phyloP scores from a whole-genome alignment of 2,329 filamentous ascomycete species.

The Daldinia sp. region DNA sequence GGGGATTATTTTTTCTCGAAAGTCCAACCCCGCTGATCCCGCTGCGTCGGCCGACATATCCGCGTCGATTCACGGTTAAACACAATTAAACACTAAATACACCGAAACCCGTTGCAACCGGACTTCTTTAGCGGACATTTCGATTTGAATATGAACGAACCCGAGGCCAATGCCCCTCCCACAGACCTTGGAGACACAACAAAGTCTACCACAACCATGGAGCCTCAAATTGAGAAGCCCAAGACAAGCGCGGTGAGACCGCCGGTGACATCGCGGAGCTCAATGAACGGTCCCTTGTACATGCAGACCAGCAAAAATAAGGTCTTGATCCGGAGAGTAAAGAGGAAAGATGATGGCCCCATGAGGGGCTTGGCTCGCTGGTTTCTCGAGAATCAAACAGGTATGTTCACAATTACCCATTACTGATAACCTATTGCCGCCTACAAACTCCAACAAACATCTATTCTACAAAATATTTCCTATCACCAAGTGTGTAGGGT shows the following conservation, averaged over 20 bases:
- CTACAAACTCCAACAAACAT: neutral
- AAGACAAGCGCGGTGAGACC: slow-evolving; percentile 43
- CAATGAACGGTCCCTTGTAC: slow-evolving; percentile 66
- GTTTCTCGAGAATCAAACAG: slow-evolving; percentile 82
- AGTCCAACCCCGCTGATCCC: slow-evolving; percentile 10
- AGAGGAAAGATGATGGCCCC: slow-evolving; percentile 68
- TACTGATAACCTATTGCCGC: too few relatives aligned
- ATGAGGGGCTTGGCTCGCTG: slow-evolving; percentile 69
- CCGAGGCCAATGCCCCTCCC: slow-evolving; percentile 26
- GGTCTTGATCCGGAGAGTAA: slow-evolving; percentile 64
- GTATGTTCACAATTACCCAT: slow-evolving; percentile 61
- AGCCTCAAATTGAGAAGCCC: slow-evolving; percentile 21
- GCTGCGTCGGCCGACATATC: slow-evolving; percentile 26
- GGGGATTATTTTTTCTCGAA: neutral
- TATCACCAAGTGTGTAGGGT: slow-evolving; percentile 1
- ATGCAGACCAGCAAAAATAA: slow-evolving; percentile 63
- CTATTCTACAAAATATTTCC: neutral
- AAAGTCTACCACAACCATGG: slow-evolving; percentile 26
- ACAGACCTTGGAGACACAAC: slow-evolving; percentile 30
- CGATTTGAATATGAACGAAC: slow-evolving; percentile 34
- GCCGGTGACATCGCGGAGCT: slow-evolving; percentile 44
- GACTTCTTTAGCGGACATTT: slow-evolving; percentile 9
- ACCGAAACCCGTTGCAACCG: neutral
- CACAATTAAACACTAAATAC: too few relatives aligned
- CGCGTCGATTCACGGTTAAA: slow-evolving; percentile 6